phyloP scores from a whole-genome alignment of 306 rosid species.

The Potentilla sterilis region DNA sequence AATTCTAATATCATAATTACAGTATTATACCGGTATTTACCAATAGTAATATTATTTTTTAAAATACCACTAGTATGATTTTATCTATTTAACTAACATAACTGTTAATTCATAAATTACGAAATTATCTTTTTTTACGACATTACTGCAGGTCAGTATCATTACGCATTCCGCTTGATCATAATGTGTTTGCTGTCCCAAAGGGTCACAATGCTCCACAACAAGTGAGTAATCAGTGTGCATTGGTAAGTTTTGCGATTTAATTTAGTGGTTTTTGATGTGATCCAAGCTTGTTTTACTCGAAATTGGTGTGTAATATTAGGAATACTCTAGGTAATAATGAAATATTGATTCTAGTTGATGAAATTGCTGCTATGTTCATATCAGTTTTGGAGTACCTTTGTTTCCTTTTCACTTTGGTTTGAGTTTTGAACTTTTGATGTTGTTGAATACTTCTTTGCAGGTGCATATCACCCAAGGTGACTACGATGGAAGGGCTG shows the following conservation, averaged over 20 bases:
- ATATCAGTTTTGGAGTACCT: neutral
- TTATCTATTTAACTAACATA: no score
- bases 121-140: no score
- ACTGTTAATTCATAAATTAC: no score
- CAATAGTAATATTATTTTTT: no score
- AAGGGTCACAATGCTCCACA: slow-evolving; percentile 85
- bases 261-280: neutral
- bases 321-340: neutral
- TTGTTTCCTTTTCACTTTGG: neutral
- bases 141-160: no score
- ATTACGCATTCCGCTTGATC: slow-evolving; percentile 65
- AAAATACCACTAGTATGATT: no score
- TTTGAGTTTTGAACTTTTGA: slow-evolving; percentile 14
- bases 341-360: neutral
- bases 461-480: slow-evolving; percentile 98
- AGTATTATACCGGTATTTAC: no score
- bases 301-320: neutral
- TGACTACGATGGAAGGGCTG: slow-evolving; percentile 91
- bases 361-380: neutral
- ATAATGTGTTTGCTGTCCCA: slow-evolving; percentile 67
- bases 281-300: neutral
- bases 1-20: no score
- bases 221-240: slow-evolving; percentile 49
- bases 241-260: neutral
- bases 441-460: slow-evolving; percentile 14